Base-by-base conservation (phyloP, 2,329 filamentous ascomycete genomes). In the Tolypocladium cylindrosporum region DNA sequence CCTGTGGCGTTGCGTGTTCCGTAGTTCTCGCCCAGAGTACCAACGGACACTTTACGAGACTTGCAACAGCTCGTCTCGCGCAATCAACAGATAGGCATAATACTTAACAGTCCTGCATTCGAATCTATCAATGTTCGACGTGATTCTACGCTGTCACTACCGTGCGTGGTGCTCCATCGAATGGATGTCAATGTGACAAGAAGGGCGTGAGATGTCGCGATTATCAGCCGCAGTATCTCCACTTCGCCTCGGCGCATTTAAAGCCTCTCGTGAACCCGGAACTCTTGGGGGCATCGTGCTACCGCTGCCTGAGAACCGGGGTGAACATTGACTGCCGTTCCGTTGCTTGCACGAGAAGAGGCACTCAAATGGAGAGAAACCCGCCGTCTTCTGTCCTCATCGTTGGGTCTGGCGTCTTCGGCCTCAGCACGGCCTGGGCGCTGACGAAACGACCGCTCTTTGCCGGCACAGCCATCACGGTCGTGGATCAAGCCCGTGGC, bases 351-450 rank as follows among this genome's bases (percentile, higher is more conserved):
- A 48, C 50, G 13, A 21, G 21, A n/a, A 42, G 31, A 31, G 41
- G 41, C 19, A 10, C 31, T 8, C 9, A 5, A 56, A 73, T 73
- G 72, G 64, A 69, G 57, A 41, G 24, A 19, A 59, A 56, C 34
- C 58, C 66, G 21, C 79, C 77, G 19, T 68, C 71, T 52, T 81
- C 80, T 24, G 78, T 90, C 65, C 77, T 91, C 57, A 87, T 91
- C 61, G 72, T 90, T 57, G 88, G 88, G 57, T 82, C 82, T n/a
- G 84, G 84, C 51, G 81, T 84, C 61, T 87, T 87, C 63, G 84
- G 84, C 62, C 79, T 82, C 57, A 71, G 74, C 59, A 80, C 78
- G 9, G 89, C 91, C 55, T 84, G 86, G 62, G 80, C 89, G 16
- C 81, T 97, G 53, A 77, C 86, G 59, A 79, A 80, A 62, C 83